phyloP scores from a whole-genome alignment of 164 flowering plant genomes.

The Saururus chinensis region DNA sequence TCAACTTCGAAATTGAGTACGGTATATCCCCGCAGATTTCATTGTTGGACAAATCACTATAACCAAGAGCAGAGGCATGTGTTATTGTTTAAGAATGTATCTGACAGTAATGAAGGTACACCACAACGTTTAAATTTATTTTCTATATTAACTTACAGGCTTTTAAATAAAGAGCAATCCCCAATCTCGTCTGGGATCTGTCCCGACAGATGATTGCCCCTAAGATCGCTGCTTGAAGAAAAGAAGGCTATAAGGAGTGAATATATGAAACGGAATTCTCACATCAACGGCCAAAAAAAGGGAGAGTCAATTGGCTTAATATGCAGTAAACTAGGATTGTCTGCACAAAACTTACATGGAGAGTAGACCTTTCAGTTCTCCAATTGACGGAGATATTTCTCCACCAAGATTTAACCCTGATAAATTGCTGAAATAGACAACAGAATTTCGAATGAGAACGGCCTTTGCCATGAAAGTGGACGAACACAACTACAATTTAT shows the following conservation, averaged over 20 bases:
- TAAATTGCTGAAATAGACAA: constrained; percentile 50
- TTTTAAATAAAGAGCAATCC: constrained; percentile 50
- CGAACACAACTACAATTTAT: not conserved
- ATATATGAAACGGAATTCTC: no score
- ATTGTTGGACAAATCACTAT: constrained; percentile 74
- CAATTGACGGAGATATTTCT: constrained; percentile 74
- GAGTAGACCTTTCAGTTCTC: constrained; percentile 44
- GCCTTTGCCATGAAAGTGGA: not conserved
- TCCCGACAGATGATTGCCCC: constrained; percentile 57
- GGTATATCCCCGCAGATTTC: constrained; percentile 72
- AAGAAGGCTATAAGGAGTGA: not conserved
- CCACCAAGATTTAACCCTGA: constrained; percentile 86
- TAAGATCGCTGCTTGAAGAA: constrained; percentile 41
- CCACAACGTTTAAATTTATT: not conserved
- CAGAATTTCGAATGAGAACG: not conserved
- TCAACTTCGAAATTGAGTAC: constrained; percentile 77
- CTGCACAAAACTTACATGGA: constrained; percentile 29
- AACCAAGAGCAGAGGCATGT: not conserved
- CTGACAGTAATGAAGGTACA: no score
- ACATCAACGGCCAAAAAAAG: no score
- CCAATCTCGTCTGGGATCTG: constrained; percentile 89
- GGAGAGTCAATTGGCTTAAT: not conserved
- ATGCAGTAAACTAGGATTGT: not conserved
- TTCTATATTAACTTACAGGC: constrained; percentile 36
- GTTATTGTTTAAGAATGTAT: no score